Evolutionary conservation across 2,329 filamentous ascomycete genomes (phyloP).

Genomic region (Aspergillus puulaauensis): DNA sequence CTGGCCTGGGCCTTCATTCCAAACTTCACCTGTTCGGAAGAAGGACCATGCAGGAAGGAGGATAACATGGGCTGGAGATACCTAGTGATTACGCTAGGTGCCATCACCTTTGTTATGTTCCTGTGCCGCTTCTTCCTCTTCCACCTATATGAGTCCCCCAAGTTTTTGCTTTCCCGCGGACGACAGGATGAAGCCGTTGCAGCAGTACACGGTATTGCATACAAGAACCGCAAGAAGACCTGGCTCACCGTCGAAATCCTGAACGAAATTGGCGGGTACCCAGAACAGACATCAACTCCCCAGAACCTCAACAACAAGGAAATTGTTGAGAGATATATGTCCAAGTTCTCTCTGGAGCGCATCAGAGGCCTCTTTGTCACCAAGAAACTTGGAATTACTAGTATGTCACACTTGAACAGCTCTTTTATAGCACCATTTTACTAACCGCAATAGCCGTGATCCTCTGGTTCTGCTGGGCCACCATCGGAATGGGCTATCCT

Average conservation of each 20-base stretch:
- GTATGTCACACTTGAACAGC: slow-evolving; percentile 44
- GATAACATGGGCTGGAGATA: slow-evolving; percentile 74
- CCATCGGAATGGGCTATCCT: slow-evolving; percentile 82
- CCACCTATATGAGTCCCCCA: slow-evolving; percentile 80
- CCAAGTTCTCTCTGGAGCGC: slow-evolving; percentile 66
- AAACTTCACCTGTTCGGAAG: slow-evolving; percentile 55
- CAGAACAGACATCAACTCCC: slow-evolving; percentile 38
- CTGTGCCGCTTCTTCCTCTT: slow-evolving; percentile 76
- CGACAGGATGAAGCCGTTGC: slow-evolving; percentile 76
- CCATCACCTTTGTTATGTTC: slow-evolving; percentile 75
- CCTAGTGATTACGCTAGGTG: slow-evolving; percentile 68
- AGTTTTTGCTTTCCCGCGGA: slow-evolving; percentile 74
- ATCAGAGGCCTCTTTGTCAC: slow-evolving; percentile 63
- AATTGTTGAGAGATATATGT: slow-evolving; percentile 60
- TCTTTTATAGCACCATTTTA: slow-evolving; percentile 35
- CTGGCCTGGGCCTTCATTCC: slow-evolving; percentile 76
- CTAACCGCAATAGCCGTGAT: slow-evolving; percentile 37
- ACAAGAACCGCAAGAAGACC: slow-evolving; percentile 66
- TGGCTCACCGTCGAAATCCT: slow-evolving; percentile 73
- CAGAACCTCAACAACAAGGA: slow-evolving; percentile 44
- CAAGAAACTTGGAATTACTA: slow-evolving; percentile 50
- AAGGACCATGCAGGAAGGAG: slow-evolving; percentile 43
- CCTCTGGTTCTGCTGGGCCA: slow-evolving; percentile 78
- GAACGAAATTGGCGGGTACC: slow-evolving; percentile 54
- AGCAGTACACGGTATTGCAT: slow-evolving; percentile 75